Evolutionary conservation across 2,329 filamentous ascomycete species (phyloP), one percentile per base, ranked within the genome.

Genomic region (Neonectria faginata): DNA sequence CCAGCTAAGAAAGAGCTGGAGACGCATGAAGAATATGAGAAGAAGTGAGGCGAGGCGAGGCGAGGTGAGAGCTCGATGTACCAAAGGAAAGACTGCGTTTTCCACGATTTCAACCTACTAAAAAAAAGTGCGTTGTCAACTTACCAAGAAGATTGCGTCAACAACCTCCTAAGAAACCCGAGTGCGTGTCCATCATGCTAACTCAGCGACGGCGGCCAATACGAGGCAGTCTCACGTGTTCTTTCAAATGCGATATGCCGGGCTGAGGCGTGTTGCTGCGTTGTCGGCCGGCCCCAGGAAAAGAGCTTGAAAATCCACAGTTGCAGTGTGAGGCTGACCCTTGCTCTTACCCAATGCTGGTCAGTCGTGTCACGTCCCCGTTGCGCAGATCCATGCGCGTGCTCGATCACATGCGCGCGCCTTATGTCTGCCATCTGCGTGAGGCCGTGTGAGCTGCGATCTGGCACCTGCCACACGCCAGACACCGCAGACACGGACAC

Each of bases 401-500:
- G 64, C 60, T 54, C 57, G 62, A 70, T 73, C 71, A 74, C 71
- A 73, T 73, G 71, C 71, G 73, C 71, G 65, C 62, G 62, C 60
- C 64, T 59, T 60, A 51, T 51, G 55, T 41, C 25, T 52, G 48
- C 48, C 48, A 51, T 51, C 27, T 33, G 48, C 44, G 20, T 48
- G 12, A 45, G 52, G 44, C 45, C 59, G 64, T 70, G 66, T 59
- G 36, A 50, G 29, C 51, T 62, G 25, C 41, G 65, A 72, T 71
- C 66, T 73, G 68, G 66, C 66, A 67, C 62, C 60, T 61, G 62
- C 57, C 55, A 50, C 47, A 62, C 55, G 47, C 45, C 47, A 39
- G 47, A 42, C 39, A 20, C 39, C 5, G n/a, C 39, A 42, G 39
- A 18, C 39, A 33, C 27, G n/a, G 10, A 33, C 31, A 47, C 57